phyloP scores from a whole-genome alignment of 1,284 basidiomycete genomes.

The Gymnopus androsaceus region DNA sequence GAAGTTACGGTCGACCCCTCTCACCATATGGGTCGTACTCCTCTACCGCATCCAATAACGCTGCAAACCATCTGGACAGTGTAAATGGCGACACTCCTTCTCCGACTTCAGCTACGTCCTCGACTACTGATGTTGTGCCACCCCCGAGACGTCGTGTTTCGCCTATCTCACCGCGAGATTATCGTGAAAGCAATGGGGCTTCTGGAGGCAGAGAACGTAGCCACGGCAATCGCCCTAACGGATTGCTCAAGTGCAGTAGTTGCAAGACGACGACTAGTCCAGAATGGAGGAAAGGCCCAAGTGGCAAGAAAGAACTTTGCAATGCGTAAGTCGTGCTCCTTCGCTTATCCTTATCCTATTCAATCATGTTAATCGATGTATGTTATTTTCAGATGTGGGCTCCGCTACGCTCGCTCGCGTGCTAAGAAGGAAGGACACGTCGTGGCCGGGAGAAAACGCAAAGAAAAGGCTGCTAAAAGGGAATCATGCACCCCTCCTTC shows the following conservation, averaged over 20 bases:
- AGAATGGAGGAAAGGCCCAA: constrained; percentile 92
- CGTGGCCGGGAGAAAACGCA: constrained; percentile 32
- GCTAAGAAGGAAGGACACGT: constrained; percentile 75
- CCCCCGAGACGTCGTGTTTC: constrained; percentile 59
- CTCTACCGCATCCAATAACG: constrained; percentile 10
- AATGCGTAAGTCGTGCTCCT: constrained; percentile 74
- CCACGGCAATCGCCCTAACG: constrained; percentile 64
- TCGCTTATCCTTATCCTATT: constrained; percentile 25
- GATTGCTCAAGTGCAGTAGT: constrained; percentile 76
- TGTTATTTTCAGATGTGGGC: constrained; percentile 59
- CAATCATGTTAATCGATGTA: constrained; percentile 27
- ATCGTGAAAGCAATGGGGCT: constrained; percentile 7
- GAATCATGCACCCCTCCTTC: constrained; percentile 45
- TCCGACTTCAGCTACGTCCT: constrained; percentile 13
- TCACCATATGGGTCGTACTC: constrained; percentile 14
- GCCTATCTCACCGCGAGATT: constrained; percentile 15
- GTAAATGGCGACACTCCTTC: constrained; percentile 11
- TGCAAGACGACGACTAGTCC: constrained; percentile 86
- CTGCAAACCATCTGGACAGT: background rate
- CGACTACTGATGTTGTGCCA: constrained; percentile 54
- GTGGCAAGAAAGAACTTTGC: constrained; percentile 89
- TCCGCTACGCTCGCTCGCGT: constrained; percentile 78
- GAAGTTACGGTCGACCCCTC: constrained; percentile 13
- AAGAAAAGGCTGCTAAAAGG: constrained; percentile 46
- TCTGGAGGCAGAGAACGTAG: constrained; percentile 33